Base-by-base conservation (phyloP, 2,329 filamentous ascomycete species). In the Zelopaecilomyces penicillatus region DNA sequence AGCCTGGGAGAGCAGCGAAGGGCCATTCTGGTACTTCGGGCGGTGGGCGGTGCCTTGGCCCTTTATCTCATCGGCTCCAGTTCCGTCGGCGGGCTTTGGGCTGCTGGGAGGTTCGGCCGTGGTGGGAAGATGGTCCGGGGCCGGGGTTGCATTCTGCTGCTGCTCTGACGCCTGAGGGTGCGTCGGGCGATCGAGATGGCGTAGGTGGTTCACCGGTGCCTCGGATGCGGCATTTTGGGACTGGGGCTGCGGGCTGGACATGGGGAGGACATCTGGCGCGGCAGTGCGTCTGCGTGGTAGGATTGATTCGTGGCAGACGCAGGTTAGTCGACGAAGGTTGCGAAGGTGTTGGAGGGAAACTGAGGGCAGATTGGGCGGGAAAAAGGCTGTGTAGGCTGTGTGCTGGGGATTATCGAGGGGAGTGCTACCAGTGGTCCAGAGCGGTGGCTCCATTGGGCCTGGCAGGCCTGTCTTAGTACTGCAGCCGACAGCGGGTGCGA, bases 1-100 rank as follows among this genome's bases (percentile, higher is more conserved):
- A 58, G 75, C 75, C 63, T 78, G 73, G 48, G 73, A 71, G 62
- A 79, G 67, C 54, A 79, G 60, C 47, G 75, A 79, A 53, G 74
- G 71, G 50, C 74, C 74, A 57, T 63, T 65, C 55, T 70, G 65
- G 58, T 70, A 64, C 55, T 66, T 66, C 52, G 67, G 64, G 52
- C 62, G 57, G 51, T 62, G 57, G 50, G 56, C 46, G 44, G 52
- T 49, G 53, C 63, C 63, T 56, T 69, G 63, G 50, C 67, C 52
- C 64, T 71, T 75, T 67, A 73, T 74, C 69, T 70, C 48, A 36
- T 50, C 47, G 33, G 33, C 7, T 31, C 43, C 35, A 37, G 39
- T 46, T 30, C 40, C 44, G 11, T 36, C 40, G 30, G 40, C 34
- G 27, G 41, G 45, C 35, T 26, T 38, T 31, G 42, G 39, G 34